A percentile compares a stretch with the other conserved stretches of the same genome.
Conservation (phyloP, 1,284 basidiomycete genomes). For the Puccinia polysora region DNA sequence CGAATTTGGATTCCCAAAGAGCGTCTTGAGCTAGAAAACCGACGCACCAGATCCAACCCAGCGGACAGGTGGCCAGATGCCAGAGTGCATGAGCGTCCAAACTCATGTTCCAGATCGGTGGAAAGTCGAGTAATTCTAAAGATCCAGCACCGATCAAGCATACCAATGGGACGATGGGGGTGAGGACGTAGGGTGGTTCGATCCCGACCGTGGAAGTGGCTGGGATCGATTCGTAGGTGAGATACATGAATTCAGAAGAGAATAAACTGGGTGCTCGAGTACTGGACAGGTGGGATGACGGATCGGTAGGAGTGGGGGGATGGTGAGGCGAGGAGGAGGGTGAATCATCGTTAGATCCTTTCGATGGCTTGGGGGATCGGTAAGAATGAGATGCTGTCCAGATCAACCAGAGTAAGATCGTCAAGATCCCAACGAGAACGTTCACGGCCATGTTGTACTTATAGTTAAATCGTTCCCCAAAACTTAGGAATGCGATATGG, state of each 20-base stretch:
- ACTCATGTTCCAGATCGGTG: slow-evolving; percentile 57
- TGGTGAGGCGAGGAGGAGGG: slow-evolving; percentile 59
- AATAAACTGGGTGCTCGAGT: not conserved
- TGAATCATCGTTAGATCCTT: slow-evolving; percentile 56
- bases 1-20: slow-evolving; percentile 30
- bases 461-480: slow-evolving; percentile 76
- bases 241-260: slow-evolving; percentile 48
- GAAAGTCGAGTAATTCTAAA: slow-evolving; percentile 88
- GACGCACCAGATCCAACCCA: slow-evolving; percentile 70
- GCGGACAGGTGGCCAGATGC: slow-evolving; percentile 81
- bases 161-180: slow-evolving; percentile 57
- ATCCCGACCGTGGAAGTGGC: slow-evolving; percentile 49
- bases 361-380: slow-evolving; percentile 42
- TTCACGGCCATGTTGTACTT: slow-evolving; percentile 90
- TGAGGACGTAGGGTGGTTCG: slow-evolving; percentile 52
- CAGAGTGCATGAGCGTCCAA: slow-evolving; percentile 94
- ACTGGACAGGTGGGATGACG: no score
- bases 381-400: slow-evolving; percentile 59
- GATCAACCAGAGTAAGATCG: slow-evolving; percentile 75
- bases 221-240: slow-evolving; percentile 48
- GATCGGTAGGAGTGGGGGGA: slow-evolving; percentile 47
- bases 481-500: slow-evolving; percentile 60
- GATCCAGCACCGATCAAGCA: slow-evolving; percentile 68
- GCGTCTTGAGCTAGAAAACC: slow-evolving; percentile 44
- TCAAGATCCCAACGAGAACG: slow-evolving; percentile 64